Conservation (phyloP, 768 basidiomycete genomes). For the Naganishia kalamii region DNA sequence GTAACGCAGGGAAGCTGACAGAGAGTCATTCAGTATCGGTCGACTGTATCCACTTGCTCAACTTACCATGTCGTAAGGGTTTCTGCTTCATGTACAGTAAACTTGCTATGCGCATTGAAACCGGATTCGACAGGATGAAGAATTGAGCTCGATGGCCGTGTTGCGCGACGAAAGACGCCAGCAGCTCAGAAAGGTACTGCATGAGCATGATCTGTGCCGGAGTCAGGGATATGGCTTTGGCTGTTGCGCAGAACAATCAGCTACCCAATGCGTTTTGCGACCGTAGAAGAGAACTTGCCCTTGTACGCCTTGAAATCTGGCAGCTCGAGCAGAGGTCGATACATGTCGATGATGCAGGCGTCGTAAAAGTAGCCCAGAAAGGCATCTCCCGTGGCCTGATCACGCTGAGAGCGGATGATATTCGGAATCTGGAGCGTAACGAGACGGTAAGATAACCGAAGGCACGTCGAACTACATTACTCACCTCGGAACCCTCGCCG, state of each 20-base stretch:
- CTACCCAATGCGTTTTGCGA: not conserved
- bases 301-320: constrained; percentile 59
- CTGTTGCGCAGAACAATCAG: constrained; percentile 2
- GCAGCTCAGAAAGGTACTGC: constrained; percentile 81
- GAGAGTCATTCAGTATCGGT: constrained; percentile 23
- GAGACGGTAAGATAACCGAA: not conserved
- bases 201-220: constrained; percentile 76
- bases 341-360: constrained; percentile 62
- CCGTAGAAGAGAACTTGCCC: constrained; percentile 48
- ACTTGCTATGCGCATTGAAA: constrained; percentile 66
- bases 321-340: constrained; percentile 70
- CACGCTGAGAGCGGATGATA: constrained; percentile 47
- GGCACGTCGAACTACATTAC: not conserved
- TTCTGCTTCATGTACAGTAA: constrained; percentile 80
- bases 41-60: constrained; percentile 7
- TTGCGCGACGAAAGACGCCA: constrained; percentile 79
- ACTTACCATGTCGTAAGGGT: constrained; percentile 81
- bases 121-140: constrained; percentile 73
- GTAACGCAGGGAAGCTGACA: constrained; percentile 79
- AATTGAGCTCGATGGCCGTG: constrained; percentile 89
- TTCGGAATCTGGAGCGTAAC: constrained; percentile 11
- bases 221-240: constrained; percentile 34
- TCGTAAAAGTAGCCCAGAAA: constrained; percentile 95
- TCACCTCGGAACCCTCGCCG: constrained; percentile 39
- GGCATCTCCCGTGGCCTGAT: constrained; percentile 76